Evolutionary conservation across 345 rosid species (phyloP), one percentile per base, ranked within the genome.

Genomic region (Streptanthus diversifolius): DNA sequence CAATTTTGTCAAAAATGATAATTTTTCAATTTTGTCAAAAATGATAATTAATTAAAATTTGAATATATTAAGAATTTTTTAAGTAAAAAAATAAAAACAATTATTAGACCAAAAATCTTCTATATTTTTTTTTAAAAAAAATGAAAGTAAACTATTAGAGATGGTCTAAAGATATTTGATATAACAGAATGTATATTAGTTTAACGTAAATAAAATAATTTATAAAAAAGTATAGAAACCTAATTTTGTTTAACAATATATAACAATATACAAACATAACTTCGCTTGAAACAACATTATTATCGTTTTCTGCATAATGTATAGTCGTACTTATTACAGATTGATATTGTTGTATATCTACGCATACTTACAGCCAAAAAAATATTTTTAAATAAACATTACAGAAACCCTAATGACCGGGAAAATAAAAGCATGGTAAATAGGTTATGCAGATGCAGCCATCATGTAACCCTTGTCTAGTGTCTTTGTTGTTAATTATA

Each of bases 381-480:
- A 15, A 15, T 25, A 5, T 18, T 11, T 12, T 3, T 5, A 64
- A 27, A 13, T 10, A 52, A 15, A 12, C 43, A 39, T 39, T 39
- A 7, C 27, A 54, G 9, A 54, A 25, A 54, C 48, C 43, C 18
- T 19, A 30, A 14, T 14, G 45, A 53, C 37, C 19, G 25, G 63
- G 19, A 5, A 64, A 72, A 63, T 8, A 18, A 45, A 54, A 47
- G 3, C 59, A 40, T 58, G 67, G 43, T 37, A 7, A 27, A 25
- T 48, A 66, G 53, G 62, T 66, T 74, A 14, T 72, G 78, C 43
- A 66, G 51, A 74, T 10, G 72, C 44, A 58, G 17, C 35, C 27
- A 66, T 74, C 78, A 48, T 55, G 77, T 72, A 71, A 43, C 77
- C 36, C 64, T 33, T 54, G 19, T 39, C 70, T 63, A 40, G 41